These are phyloP conservation scores for Hibiscus tridactylites DNA, from an alignment of 345 rosid species.

Conservation along the genomic window DNA sequence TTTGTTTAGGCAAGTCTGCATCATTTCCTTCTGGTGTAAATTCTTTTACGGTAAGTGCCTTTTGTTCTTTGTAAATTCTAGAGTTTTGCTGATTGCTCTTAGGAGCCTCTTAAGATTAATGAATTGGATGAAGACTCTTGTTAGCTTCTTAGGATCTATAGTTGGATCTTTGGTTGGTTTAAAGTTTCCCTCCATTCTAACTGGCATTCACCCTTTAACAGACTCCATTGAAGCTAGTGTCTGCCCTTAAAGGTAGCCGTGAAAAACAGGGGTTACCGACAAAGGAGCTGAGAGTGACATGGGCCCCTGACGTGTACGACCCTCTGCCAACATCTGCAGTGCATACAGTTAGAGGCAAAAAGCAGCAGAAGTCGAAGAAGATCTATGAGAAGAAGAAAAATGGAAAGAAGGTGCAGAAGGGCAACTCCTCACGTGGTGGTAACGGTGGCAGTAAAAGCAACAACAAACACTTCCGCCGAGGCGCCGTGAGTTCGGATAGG, in stretches of 20 bases:
- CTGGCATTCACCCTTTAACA: conserved; percentile 6
- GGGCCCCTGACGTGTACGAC: conserved; percentile 92
- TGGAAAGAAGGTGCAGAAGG: conserved; percentile 70
- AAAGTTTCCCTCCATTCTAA: background rate
- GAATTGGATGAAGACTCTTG: background rate
- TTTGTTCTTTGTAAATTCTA: background rate
- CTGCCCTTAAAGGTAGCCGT: conserved; percentile 86
- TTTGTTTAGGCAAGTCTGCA: conserved; percentile 19
- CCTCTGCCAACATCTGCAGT: conserved; percentile 67
- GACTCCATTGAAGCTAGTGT: conserved; percentile 41
- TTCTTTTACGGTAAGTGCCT: conserved; percentile 32
- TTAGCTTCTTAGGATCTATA: background rate
- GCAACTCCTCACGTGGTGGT: conserved; percentile 40
- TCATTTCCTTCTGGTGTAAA: conserved; percentile 18
- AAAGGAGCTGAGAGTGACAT: conserved; percentile 42
- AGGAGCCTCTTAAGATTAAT: background rate
- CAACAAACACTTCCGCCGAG: conserved; percentile 56
- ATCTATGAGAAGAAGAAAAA: conserved; percentile 40
- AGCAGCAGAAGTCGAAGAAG: conserved; percentile 55
- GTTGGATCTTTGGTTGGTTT: background rate
- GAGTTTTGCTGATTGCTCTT: background rate
- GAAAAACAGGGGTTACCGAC: conserved; percentile 48
- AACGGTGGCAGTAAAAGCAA: conserved; percentile 50
- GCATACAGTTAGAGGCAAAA: conserved; percentile 48
- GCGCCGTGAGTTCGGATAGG: conserved; percentile 20